Evolutionary conservation across 2,329 filamentous ascomycete genomes (phyloP), one percentile per base, ranked within the genome.

Genomic region (Cladorrhinum sp.): DNA sequence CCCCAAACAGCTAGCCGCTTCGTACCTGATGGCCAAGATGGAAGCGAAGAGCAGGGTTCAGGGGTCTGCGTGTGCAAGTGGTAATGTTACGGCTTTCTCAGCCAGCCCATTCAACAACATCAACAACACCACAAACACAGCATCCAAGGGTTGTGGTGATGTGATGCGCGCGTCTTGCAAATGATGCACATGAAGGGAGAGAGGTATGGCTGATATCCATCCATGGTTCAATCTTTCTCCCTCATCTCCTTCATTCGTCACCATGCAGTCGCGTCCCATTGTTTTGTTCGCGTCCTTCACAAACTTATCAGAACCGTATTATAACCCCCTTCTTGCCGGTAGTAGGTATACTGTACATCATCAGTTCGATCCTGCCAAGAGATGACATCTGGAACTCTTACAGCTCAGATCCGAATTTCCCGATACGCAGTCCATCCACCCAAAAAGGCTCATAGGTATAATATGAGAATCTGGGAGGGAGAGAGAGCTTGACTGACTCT

Each of bases 1-100:
- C 63, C 51, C 53, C 39, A 57, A 63, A 53, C 49, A 50, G 54
- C 52, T 63, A 63, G 63, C 57, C 36, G 42, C 48, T 56, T 54
- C 61, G 63, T 62, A 46, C 63, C 57, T 62, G 59, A 51, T 36
- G 12, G 59, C 59, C 60, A 64, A 62, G 60, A 39, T 20, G 14
- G 12, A 26, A 26, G 54, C 24, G 23, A 52, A 54, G 21, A 30
- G 51, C 63, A 65, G 30, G 63, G 63, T 58, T 59, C 62, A 63
- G 57, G 59, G 62, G 61, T 52, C 24, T 28, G 48, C 56, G 51
- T 61, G 60, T 59, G 57, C 58, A 46, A 46, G 18, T 46, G 42
- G n/a, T 18, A 46, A 46, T 20, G 42, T 20, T 46, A 16, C 18
- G 6, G 42, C 42, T 46, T 46, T 46, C 42, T 46, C 39, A 57